These are phyloP conservation scores for Alnus rubra DNA, from an alignment of 306 rosid genomes.

Conservation along the genomic window DNA sequence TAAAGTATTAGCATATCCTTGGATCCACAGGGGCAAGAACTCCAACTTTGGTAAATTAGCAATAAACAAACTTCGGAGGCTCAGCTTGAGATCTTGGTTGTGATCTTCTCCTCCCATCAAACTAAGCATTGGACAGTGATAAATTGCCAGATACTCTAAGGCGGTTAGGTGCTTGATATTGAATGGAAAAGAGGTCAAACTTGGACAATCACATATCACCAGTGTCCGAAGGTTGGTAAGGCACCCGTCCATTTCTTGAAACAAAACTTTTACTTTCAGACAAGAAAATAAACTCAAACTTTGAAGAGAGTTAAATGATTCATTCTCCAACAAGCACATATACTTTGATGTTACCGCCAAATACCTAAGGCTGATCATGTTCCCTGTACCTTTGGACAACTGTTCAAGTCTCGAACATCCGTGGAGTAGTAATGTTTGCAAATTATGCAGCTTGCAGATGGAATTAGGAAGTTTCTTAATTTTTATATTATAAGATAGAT, in stretches of 20 bases:
- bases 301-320: constrained; percentile 20
- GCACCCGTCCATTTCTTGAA: background rate
- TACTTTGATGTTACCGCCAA: constrained; percentile 29
- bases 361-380: constrained; percentile 22
- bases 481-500: background rate
- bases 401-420: constrained; percentile 24
- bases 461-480: constrained; percentile 24
- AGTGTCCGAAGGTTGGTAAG: constrained; percentile 13
- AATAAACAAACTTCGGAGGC: background rate
- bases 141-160: constrained; percentile 9
- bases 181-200: constrained; percentile 25
- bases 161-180: constrained; percentile 10
- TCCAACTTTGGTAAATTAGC: background rate
- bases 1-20: constrained; percentile 20
- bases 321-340: constrained; percentile 3
- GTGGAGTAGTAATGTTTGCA: constrained; percentile 24
- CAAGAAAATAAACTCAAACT: constrained; percentile 6
- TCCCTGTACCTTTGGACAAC: constrained; percentile 30
- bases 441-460: constrained; percentile 31
- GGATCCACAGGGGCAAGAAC: constrained; percentile 35
- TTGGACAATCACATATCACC: background rate
- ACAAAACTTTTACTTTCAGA: constrained; percentile 14
- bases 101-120: background rate
- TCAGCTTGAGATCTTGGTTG: background rate
- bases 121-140: constrained; percentile 3